Base-by-base conservation (phyloP, 352 stramenopile species). In the Thalassiosira mediterranea region DNA sequence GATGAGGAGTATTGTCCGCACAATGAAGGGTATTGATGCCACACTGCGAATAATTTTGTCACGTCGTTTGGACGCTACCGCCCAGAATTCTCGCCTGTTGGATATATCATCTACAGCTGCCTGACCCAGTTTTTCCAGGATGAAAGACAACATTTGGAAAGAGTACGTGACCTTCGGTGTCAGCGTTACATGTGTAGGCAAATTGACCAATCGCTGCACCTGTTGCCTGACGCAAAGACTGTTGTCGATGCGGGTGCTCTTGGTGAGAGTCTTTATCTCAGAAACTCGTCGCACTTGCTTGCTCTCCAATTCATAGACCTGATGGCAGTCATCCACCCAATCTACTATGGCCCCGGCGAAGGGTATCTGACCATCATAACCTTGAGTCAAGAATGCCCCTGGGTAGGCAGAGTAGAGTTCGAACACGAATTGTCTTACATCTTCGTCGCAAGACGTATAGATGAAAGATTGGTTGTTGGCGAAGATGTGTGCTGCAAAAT, bases 401-500 rank as follows among this genome's bases (percentile, higher is more conserved):
- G 66, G 66, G 40, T 21, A 67, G 15, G 66, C 53, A 34, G 13
- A 23, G 32, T 75, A 75, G 15, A 75, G 57, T 31, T 75, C 54
- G 25, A 62, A 42, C 0, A 60, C 40, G 49, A 66, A 75, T 26
- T 75, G 17, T 26, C 60, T 21, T 1, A 75, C 54, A 28, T 67
- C 57, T 19, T 59, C 10, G 46, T 75, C 66, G 11, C 40, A 61
- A 23, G 42, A n/a, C n/a, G 42, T 25, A 31, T 67, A 75, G 8
- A 75, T 75, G 48, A 75, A 53, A 11, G 66, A 21, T 29, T 66
- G 47, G 48, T 75, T 75, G 13, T 60, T 59, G 38, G 66, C 66
- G 64, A 75, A 75, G 29, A 75, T 40, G 37, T 75, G 66, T 13
- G 54, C 54, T 4, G 66, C 40, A 58, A 67, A 75, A 56, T 75